These are phyloP conservation scores for Tausonia pullulans DNA, from an alignment of 1,284 basidiomycete genomes.

Conservation along the genomic window DNA sequence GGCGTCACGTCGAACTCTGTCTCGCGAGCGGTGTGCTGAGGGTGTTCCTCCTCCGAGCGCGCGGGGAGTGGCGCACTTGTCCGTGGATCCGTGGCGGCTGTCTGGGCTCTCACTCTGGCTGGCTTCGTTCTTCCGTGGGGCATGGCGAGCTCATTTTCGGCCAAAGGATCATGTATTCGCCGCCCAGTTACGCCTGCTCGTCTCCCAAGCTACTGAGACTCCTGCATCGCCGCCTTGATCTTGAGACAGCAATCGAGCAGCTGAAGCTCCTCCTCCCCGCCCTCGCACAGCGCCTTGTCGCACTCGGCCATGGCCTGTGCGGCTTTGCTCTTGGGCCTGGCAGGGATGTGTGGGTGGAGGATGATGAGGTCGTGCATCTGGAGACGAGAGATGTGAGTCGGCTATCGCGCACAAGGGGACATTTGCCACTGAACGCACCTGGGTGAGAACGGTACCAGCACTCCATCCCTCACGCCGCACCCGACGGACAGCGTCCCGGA, in stretches of 20 bases:
- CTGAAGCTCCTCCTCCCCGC: slow-evolving; percentile 97
- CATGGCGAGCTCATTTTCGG: background rate
- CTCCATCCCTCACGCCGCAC: slow-evolving; percentile 84
- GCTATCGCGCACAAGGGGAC: background rate
- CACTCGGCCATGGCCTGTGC: slow-evolving; percentile 84
- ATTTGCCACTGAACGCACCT: slow-evolving; percentile 45
- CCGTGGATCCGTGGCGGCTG: background rate
- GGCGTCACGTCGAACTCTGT: too few species aligned
- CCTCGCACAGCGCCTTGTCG: slow-evolving; percentile 92
- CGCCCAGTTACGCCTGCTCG: background rate
- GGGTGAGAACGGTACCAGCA: slow-evolving; percentile 75
- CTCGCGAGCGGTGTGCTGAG: too few species aligned
- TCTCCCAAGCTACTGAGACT: too few species aligned
- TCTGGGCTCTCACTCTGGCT: background rate
- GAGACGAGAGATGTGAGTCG: background rate
- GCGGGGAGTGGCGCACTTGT: background rate
- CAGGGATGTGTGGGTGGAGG: slow-evolving; percentile 63
- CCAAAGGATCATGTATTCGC: background rate
- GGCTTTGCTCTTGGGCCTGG: slow-evolving; percentile 69
- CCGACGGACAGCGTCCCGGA: slow-evolving; percentile 59
- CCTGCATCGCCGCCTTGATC: slow-evolving; percentile 50
- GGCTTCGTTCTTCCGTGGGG: too few species aligned
- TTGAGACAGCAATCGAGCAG: slow-evolving; percentile 73
- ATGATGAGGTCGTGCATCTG: slow-evolving; percentile 88
- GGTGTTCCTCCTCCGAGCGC: background rate